Evolutionary conservation across 164 flowering plant genomes (phyloP), one percentile per base, ranked within the genome.

Genomic region (Pachysandra terminalis): DNA sequence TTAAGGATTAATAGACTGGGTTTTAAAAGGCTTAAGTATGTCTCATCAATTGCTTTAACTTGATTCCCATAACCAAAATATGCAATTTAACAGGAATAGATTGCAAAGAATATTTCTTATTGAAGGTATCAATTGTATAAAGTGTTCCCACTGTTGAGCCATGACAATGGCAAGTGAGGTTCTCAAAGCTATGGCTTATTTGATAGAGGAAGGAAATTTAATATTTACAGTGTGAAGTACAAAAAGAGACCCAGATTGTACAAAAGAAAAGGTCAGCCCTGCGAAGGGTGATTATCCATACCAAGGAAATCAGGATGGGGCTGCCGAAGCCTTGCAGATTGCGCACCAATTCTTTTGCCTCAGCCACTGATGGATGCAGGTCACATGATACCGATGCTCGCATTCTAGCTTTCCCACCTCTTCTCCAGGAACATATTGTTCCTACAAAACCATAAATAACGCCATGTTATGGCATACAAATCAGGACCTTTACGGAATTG

Each of bases 341-440:
- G 99, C 97, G 76, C 99, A 93, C 99, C 99, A 96, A 55, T 90
- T 96, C 84, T 93, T 96, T 71, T 82, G 75, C 71, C 77, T 81
- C 68, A 96, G 79, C 99, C 99, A 96, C 64, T 89, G 87, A 12
- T 85, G 76, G 72, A 91, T 70, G 68, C 99, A 96, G n/a, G 9
- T 73, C 19, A 65, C 62, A 71, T 95, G 99, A 70, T 80, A 95
- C n/a, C 76, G 59, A 72, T 95, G 99, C 53, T 86, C 85, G 53
- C 99, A 95, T 14, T 63, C 73, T 75, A 95, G 65, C 66, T 72
- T 83, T 23, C 95, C 99, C 17, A 90, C 71, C 70, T 90, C 94
- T 26, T 92, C 96, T 62, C 95, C 96, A 27, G 14, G 71, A 23
- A 55, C 74, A 73, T 88, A 95, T 61, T 92, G 97, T 69, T 95